Evolutionary conservation across 148 eudicot genomes (phyloP), one percentile per base, ranked within the genome.

Genomic region (Nepenthes mirabilis): DNA sequence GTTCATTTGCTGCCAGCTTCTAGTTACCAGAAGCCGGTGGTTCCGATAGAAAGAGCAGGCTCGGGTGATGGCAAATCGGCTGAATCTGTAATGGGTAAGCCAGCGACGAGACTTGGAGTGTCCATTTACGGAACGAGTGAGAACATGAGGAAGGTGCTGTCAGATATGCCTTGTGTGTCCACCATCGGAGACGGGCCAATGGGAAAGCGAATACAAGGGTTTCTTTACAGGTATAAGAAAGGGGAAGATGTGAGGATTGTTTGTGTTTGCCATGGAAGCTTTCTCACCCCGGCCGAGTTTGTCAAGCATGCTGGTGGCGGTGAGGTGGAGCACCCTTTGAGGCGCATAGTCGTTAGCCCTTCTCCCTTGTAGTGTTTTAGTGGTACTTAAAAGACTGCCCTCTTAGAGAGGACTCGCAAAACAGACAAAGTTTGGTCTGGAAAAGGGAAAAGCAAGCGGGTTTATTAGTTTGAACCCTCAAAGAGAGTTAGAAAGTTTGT

Each of bases 221-320:
- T 82, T 56, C 65, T 85, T 11, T 85, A 85, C 66, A 54, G 65
- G 58, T 85, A 79, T 53, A 54, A 64, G 60, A 82, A 70, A 48
- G 82, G 82, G 33, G 91, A 79, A 59, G 77, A 79, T 55, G 74
- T 79, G 62, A 79, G 71, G 54, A 85, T 85, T 14, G 72, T 85
- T 11, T 85, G 87, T 33, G 84, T 85, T 1, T 82, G 91, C 69
- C 91, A 85, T 68, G 91, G 91, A 2, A 70, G 59, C 50, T 85
- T 77, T 54, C 68, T 75, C 43, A 52, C 91, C 33, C 91, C 91
- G 1, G 79, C 87, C 0, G 91, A 85, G 68, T 85, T 85, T 37
- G 74, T 85, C 33, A 77, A 69, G 70, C 91, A 85, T 57, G 91
- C 79, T 14, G 84, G 87, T 5, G 87, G 90, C 1, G 77, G 70